Percentiles rank a stretch among this genome's conserved stretches.
Conservation (phyloP, 208 protist genomes). For the Herpetomonas tarakana region DNA sequence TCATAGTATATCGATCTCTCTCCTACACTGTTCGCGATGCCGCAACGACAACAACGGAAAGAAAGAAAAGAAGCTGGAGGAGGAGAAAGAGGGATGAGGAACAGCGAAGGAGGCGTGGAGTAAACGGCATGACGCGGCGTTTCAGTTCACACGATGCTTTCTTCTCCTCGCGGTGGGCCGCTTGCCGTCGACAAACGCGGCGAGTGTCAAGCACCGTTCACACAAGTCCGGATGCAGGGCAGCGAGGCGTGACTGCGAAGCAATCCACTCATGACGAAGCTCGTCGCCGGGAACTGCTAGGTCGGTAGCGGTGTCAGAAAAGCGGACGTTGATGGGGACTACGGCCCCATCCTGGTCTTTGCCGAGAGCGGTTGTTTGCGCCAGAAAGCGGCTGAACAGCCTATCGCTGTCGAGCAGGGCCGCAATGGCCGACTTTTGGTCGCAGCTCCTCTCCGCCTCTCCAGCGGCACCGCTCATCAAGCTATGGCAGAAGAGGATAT, state of each 20-base stretch:
- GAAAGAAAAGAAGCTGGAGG: no score
- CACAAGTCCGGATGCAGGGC: constrained; percentile 3
- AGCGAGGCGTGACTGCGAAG: not conserved
- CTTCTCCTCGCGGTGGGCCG: not conserved
- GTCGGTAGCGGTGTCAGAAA: no score
- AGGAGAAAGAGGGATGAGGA: no score
- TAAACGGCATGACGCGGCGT: no score
- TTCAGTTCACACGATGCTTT: constrained; percentile 7
- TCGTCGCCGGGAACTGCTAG: not conserved
- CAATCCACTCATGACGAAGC: not conserved
- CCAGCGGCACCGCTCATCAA: constrained; percentile 7
- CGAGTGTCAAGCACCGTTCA: not conserved
- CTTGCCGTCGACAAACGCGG: constrained; percentile 1
- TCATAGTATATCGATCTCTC: no score
- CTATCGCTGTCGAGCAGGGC: not conserved
- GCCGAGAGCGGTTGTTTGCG: not conserved
- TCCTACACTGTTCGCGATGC: no score
- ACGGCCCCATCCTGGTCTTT: constrained; percentile 16
- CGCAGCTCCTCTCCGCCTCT: not conserved
- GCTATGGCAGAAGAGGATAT: constrained; percentile 44
- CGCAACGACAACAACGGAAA: no score
- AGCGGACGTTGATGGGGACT: no score
- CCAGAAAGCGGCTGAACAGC: not conserved
- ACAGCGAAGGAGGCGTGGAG: no score
- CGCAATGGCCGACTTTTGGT: not conserved